phyloP scores from a whole-genome alignment of 2,329 filamentous ascomycete genomes.

The Verticillium albo-atrum region DNA sequence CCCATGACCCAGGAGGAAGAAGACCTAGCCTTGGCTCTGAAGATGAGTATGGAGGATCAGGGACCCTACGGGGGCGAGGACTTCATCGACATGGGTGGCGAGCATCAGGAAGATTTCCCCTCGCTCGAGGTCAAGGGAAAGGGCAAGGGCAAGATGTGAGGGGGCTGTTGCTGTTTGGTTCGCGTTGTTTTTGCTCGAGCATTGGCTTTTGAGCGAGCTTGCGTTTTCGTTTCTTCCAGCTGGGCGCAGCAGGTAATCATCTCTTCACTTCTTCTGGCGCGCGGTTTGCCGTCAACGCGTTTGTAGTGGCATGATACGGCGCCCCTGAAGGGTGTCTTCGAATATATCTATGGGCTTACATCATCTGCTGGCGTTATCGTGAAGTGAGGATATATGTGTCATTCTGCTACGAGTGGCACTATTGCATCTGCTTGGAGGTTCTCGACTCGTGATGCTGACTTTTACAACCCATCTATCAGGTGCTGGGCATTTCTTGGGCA shows the following conservation, averaged over 20 bases:
- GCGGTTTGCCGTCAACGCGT: background rate
- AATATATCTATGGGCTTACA: background rate
- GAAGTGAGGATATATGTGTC: too few species aligned
- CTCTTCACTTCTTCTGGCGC: background rate
- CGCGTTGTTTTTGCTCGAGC: background rate
- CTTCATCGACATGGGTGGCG: constrained; percentile 20
- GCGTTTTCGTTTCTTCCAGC: constrained; percentile 2
- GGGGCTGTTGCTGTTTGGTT: constrained; percentile 5
- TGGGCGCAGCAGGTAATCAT: background rate
- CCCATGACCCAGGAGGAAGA: constrained; percentile 34
- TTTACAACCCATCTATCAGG: too few species aligned
- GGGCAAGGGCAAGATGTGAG: constrained; percentile 37
- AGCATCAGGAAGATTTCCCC: constrained; percentile 33
- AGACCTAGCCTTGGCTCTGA: constrained; percentile 56
- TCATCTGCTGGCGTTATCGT: background rate
- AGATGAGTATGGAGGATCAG: constrained; percentile 54
- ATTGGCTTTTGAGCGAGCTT: background rate
- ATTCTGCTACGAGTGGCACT: too few species aligned
- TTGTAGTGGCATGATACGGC: background rate
- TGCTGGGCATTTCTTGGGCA: too few species aligned
- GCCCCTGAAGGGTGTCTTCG: background rate
- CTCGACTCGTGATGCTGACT: too few species aligned
- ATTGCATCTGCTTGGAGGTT: too few species aligned
- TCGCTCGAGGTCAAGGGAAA: constrained; percentile 31
- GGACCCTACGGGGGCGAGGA: constrained; percentile 16